phyloP scores from a whole-genome alignment of 2,329 filamentous ascomycete genomes.

The Parascedosporium putredinis region DNA sequence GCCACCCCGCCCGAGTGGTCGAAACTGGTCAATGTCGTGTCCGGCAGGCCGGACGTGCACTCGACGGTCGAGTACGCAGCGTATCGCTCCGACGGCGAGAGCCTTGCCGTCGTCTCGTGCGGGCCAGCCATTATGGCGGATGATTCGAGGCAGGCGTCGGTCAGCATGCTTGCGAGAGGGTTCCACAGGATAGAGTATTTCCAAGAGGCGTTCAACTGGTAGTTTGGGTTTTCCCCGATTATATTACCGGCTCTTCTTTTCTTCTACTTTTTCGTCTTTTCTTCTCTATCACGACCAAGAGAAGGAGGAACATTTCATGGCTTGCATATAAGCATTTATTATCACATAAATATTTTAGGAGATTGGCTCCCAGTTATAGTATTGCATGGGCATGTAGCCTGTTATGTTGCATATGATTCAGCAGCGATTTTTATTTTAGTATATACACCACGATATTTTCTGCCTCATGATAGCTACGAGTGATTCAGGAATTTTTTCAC shows the following conservation, averaged over 20 bases:
- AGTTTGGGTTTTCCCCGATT: slow-evolving; percentile 1
- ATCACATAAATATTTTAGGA: no score
- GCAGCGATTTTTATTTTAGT: no score
- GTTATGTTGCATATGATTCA: not conserved
- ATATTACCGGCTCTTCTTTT: not conserved
- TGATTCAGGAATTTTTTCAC: not conserved
- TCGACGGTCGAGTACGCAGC: slow-evolving; percentile 21
- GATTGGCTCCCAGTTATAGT: no score
- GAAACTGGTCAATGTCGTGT: slow-evolving; percentile 13
- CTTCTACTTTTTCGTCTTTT: not conserved
- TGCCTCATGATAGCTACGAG: not conserved
- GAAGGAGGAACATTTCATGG: no score
- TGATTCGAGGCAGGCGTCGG: slow-evolving; percentile 26
- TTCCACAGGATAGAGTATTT: slow-evolving; percentile 27
- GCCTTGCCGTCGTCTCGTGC: slow-evolving; percentile 31
- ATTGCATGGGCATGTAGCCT: no score
- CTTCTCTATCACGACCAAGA: no score
- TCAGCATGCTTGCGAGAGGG: slow-evolving; percentile 18
- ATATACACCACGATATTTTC: no score
- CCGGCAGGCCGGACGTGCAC: slow-evolving; percentile 23
- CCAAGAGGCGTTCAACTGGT: slow-evolving; percentile 34
- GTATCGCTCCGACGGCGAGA: slow-evolving; percentile 14
- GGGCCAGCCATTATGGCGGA: slow-evolving; percentile 35
- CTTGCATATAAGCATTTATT: no score
- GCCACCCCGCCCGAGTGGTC: slow-evolving; percentile 8